Evolutionary conservation across 2,329 filamentous ascomycete genomes (phyloP), one percentile per base, ranked within the genome.

Genomic region (Cladosporium sp.): DNA sequence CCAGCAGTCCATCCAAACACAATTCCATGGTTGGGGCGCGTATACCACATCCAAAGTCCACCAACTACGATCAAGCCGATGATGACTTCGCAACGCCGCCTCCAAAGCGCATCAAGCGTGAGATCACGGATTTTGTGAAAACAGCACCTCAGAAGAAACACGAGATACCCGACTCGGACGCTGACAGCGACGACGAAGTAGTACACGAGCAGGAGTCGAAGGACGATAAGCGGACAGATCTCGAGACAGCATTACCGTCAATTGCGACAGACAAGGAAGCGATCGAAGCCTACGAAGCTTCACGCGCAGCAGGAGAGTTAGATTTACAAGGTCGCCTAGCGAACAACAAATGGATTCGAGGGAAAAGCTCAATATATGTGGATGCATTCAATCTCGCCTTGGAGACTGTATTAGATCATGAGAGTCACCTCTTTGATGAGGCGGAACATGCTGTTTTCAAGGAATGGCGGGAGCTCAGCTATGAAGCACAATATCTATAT

Each of bases 381-480:
- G 93, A 98, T 70, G 93, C 93, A 0, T 98, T 98, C 74, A 95
- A 95, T 62, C 75, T 97, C 12, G 89, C 92, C 2, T 72, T 98
- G 42, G 84, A 92, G 52, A 95, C 88, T 0, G 93, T 98, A 3
- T 71, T 97, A 11, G 83, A 88, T 42, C 88, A 97, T 51, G 93
- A 98, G 68, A 78, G 80, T 0, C 88, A 95, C 68, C 72, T 98
- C 0, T 98, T 97, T 64, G 80, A 93, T 60, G 79, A 83, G 51
- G 84, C 82, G 15, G 93, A 98, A 68, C 79, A 77, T 61, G 74
- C 78, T 12, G 77, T 97, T 0, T 97, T 98, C 64, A 70, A 74
- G 3, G 75, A 83, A 51, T 98, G 92, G 90, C 79, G 74, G 53
- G 67, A 69, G 0, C 65, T 97, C 45, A 73, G 76, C 22, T 97